Evolutionary conservation across 352 stramenopile genomes (phyloP).

Genomic region (Globisporangium barbulae): DNA sequence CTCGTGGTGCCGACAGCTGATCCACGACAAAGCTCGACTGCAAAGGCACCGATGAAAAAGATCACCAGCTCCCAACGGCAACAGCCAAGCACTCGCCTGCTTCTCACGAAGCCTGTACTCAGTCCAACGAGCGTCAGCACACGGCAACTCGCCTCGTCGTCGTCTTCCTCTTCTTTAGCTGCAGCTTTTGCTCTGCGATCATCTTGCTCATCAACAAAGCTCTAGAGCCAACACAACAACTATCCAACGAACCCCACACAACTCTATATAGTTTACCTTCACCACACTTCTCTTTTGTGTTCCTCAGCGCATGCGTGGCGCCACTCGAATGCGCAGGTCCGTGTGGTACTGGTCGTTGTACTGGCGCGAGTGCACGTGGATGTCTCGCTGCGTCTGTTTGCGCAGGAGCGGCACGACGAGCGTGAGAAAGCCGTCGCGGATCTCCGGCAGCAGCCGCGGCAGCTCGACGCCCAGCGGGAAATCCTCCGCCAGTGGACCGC

Average conservation of each 20-base stretch:
- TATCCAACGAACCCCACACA: neutral
- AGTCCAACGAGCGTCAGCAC: neutral
- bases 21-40: neutral
- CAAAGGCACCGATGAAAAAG: neutral
- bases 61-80: neutral
- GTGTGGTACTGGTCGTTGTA: conserved; percentile 61
- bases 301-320: conserved; percentile 23
- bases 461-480: conserved; percentile 70
- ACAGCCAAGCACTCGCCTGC: neutral
- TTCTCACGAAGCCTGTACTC: neutral
- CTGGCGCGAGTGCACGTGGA: conserved; percentile 56
- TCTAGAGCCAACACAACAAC: neutral
- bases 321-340: conserved; percentile 64
- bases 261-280: conserved; percentile 1
- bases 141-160: neutral
- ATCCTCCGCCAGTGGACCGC: conserved; percentile 35
- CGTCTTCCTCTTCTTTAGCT: neutral
- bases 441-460: conserved; percentile 55
- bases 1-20: neutral
- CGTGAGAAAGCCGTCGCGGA: conserved; percentile 74
- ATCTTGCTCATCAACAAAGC: neutral
- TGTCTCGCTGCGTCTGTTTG: conserved; percentile 57
- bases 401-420: conserved; percentile 77
- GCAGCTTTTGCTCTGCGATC: neutral
- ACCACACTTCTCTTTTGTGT: neutral